These are phyloP conservation scores for Jatropha multifida DNA, from an alignment of 441 rosid genomes.

Conservation along the genomic window DNA sequence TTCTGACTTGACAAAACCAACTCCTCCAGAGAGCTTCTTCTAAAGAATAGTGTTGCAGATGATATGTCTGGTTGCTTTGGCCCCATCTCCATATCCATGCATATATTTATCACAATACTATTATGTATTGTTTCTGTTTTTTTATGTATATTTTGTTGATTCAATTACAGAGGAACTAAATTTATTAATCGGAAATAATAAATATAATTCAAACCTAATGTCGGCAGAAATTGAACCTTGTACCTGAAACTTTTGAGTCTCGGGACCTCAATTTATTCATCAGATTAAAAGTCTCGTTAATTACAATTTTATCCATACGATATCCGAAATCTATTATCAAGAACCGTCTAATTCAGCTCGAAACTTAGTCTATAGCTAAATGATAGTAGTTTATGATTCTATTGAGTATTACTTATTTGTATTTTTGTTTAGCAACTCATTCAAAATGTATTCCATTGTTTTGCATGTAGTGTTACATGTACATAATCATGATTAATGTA, in stretches of 20 bases:
- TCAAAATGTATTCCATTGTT: background rate
- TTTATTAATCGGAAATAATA: too few relatives aligned
- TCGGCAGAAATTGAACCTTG: too few relatives aligned
- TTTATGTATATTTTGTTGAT: background rate
- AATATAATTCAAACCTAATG: too few relatives aligned
- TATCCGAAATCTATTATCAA: too few relatives aligned
- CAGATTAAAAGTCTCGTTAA: too few relatives aligned
- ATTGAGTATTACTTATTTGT: background rate
- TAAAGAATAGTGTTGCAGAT: background rate
- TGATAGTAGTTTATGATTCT: background rate
- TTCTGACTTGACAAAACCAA: constrained; percentile 17
- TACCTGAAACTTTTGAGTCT: too few relatives aligned
- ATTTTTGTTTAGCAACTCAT: background rate
- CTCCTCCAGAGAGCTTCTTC: constrained; percentile 1
- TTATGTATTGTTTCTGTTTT: background rate
- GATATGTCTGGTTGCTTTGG: background rate
- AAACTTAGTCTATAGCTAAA: background rate
- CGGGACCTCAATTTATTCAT: too few relatives aligned
- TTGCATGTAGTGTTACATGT: background rate
- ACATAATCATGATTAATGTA: too few relatives aligned
- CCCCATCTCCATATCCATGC: background rate
- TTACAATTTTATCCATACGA: too few relatives aligned
- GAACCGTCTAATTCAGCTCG: too few relatives aligned
- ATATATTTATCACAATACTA: background rate
- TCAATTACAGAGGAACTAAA: too few relatives aligned